These are phyloP conservation scores for Mycena venus DNA, from an alignment of 768 basidiomycete genomes.

Conservation along the genomic window DNA sequence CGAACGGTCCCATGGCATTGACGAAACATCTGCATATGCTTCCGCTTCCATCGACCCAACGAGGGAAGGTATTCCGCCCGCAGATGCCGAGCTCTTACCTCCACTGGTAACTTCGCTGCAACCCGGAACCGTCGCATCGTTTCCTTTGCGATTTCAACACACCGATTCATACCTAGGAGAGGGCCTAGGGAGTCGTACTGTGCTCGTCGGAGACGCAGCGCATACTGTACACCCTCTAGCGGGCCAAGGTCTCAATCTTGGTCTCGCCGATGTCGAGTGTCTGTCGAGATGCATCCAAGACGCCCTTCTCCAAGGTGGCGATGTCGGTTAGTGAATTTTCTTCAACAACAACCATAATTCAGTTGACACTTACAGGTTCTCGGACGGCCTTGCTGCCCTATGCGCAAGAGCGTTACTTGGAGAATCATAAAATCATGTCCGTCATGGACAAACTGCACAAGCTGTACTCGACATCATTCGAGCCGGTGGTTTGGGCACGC, in stretches of 20 bases:
- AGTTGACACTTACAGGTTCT: conserved; percentile 64
- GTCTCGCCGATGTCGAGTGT: conserved; percentile 87
- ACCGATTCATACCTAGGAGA: conserved; percentile 89
- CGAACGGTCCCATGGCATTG: conserved; percentile 78
- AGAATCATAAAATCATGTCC: conserved; percentile 89
- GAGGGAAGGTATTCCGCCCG: conserved; percentile 67
- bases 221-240: conserved; percentile 96
- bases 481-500: conserved; percentile 87
- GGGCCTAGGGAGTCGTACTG: conserved; percentile 75
- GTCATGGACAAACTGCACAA: conserved; percentile 93
- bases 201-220: conserved; percentile 95
- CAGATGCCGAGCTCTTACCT: conserved; percentile 75
- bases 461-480: conserved; percentile 77
- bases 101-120: conserved; percentile 83
- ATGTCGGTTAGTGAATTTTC: conserved; percentile 74
- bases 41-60: conserved; percentile 51
- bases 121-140: conserved; percentile 82
- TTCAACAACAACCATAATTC: background rate
- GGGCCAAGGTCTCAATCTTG: conserved; percentile 95
- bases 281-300: conserved; percentile 75
- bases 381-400: conserved; percentile 83
- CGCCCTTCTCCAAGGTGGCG: conserved; percentile 75
- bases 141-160: conserved; percentile 90
- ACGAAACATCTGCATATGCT: conserved; percentile 73
- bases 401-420: conserved; percentile 83